Conservation (phyloP, 495 filamentous ascomycete species). For the Tuber umbilicatum region DNA sequence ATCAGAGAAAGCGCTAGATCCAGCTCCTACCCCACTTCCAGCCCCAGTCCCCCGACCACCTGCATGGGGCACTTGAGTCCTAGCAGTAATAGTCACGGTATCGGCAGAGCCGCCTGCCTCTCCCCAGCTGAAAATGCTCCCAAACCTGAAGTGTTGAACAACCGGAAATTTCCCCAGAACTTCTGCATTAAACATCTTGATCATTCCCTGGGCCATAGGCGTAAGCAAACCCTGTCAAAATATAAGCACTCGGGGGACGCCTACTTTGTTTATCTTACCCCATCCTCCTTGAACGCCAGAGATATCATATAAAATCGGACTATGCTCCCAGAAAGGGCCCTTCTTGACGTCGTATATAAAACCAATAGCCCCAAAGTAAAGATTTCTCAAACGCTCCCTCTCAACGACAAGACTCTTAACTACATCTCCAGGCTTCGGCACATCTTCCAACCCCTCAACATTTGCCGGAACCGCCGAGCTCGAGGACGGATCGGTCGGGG, state of each 20-base stretch:
- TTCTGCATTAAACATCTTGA: slow-evolving; percentile 90
- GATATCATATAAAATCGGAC: slow-evolving; percentile 89
- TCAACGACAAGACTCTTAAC: slow-evolving; percentile 60
- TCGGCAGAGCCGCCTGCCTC: not conserved
- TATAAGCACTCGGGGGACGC: slow-evolving; percentile 16
- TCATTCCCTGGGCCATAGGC: slow-evolving; percentile 52
- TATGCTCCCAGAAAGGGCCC: slow-evolving; percentile 98
- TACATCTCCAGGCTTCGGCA: slow-evolving; percentile 65
- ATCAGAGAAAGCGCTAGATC: slow-evolving; percentile 1
- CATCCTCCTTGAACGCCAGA: slow-evolving; percentile 83
- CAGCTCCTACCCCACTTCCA: not conserved
- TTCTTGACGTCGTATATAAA: slow-evolving; percentile 98
- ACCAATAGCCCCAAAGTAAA: slow-evolving; percentile 97
- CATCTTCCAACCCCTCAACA: slow-evolving; percentile 60
- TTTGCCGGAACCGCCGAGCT: slow-evolving; percentile 49
- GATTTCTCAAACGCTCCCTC: slow-evolving; percentile 61
- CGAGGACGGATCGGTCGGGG: slow-evolving; percentile 58
- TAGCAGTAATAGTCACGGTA: not conserved
- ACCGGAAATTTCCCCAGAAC: slow-evolving; percentile 91
- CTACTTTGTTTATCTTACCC: slow-evolving; percentile 96
- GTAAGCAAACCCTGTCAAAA: slow-evolving; percentile 11
- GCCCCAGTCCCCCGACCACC: not conserved
- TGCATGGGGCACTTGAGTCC: not conserved
- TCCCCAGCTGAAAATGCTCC: slow-evolving; percentile 46
- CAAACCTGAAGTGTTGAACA: slow-evolving; percentile 97